A percentile compares a stretch with the other conserved stretches of the same genome.
Evolutionary conservation across 2,329 filamentous ascomycete genomes (phyloP).

Genomic region (Pseudogymnoascus sp.): DNA sequence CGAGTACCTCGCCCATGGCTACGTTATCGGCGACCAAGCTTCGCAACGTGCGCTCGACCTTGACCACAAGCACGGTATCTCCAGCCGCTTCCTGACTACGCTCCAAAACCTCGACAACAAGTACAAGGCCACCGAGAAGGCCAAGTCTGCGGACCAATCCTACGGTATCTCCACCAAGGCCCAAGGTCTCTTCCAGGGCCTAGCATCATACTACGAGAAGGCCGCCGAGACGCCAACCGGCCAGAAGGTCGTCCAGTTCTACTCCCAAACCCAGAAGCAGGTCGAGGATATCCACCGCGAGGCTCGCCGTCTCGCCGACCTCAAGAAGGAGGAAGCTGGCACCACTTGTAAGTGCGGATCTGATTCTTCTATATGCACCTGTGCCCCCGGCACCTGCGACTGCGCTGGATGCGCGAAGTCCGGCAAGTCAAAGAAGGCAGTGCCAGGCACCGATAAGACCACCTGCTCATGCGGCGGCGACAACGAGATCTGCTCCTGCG

Average conservation of each 20-base stretch:
- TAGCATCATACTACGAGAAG: conserved; percentile 92
- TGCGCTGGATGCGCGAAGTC: conserved; percentile 33
- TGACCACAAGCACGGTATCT: conserved; percentile 84
- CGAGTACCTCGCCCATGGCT: conserved; percentile 94
- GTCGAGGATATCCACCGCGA: conserved; percentile 91
- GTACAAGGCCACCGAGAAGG: conserved; percentile 81
- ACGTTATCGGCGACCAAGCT: conserved; percentile 64
- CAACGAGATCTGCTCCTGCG: conserved; percentile 30
- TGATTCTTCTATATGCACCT: conserved; percentile 30
- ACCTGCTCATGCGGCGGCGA: conserved; percentile 33
- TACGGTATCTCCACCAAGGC: conserved; percentile 76
- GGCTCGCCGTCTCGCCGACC: conserved; percentile 76
- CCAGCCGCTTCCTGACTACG: conserved; percentile 67
- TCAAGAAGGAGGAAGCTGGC: conserved; percentile 66
- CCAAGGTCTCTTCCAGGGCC: conserved; percentile 52
- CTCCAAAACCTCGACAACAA: conserved; percentile 73
- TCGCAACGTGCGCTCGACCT: conserved; percentile 79
- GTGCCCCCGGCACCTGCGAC: conserved; percentile 32
- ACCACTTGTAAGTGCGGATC: conserved; percentile 35
- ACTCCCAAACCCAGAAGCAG: conserved; percentile 76
- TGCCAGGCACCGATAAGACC: conserved; percentile 32
- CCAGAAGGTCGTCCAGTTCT: conserved; percentile 81
- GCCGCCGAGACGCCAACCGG: conserved; percentile 80
- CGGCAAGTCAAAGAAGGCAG: conserved; percentile 31
- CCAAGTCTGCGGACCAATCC: conserved; percentile 73